Base-by-base conservation (phyloP, 2,329 filamentous ascomycete species). In the Scedosporium dehoogii region DNA sequence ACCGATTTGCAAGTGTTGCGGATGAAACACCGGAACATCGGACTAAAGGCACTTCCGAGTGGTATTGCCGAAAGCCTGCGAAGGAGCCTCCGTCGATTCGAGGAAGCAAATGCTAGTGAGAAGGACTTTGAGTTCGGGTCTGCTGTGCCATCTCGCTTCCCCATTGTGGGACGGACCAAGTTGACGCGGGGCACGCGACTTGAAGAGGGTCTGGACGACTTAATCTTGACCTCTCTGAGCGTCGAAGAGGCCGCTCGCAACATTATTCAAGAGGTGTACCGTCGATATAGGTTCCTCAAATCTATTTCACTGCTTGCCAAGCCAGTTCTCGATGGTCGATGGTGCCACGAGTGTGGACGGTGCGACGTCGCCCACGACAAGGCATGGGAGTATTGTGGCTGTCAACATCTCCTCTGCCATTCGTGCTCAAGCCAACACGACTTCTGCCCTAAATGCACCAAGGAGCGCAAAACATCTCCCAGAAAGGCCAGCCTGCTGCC, bases 51-150 rank as follows among this genome's bases (percentile, higher is more conserved):
- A 38, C 33, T 14, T 38, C 33, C 12, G 14, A 38, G 58, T 16
- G 33, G 38, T 6, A 59, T 44, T 27, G n/a, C 6, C 12, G 62
- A 64, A 7, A 57, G 58, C 16, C 25, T 21, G 1, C 29, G 42
- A 3, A 27, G 46, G 1, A 53, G 65, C 14, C n/a, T 33, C 2
- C 41, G 25, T 2, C 63, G 60, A 33, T 58, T 65, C 14, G 5
- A 25, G 6, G 58, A 42, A 4, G 63, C 64, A 56, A 42, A 62
- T 2, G 27, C 14, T 1, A 59, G 46, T 6, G 66, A 66, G 29
- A 63, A 64, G 12, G 64, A 65, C 46, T 69, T 65, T 59, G 65
- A 68, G 38, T 68, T 69, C 38, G 67, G 65, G 41, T 58, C 64
- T 42, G 41, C 62, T 33, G 46, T 69, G 2, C 64, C 65, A 7